These are phyloP conservation scores for Hypoxylon sp. DNA, from an alignment of 2,329 filamentous ascomycete genomes.

Conservation along the genomic window DNA sequence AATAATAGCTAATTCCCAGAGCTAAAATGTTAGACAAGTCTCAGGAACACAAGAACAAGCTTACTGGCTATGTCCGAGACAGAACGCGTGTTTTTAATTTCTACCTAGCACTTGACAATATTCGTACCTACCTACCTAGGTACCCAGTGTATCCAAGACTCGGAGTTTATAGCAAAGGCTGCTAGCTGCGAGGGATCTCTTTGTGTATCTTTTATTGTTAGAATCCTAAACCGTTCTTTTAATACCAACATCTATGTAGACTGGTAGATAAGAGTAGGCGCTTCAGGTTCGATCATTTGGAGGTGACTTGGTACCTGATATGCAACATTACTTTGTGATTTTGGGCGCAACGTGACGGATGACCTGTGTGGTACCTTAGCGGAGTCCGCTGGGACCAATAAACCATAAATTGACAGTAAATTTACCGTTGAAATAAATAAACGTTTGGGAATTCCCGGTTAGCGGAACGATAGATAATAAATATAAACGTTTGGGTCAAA, in stretches of 20 bases:
- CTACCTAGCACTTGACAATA: not conserved
- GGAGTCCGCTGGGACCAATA: too few species aligned
- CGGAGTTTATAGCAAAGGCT: too few species aligned
- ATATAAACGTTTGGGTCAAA: too few species aligned
- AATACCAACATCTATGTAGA: not conserved
- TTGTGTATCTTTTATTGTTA: not conserved
- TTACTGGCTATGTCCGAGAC: slow-evolving; percentile 21
- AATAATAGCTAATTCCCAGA: slow-evolving; percentile 18
- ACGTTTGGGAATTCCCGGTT: too few species aligned
- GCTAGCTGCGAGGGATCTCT: too few species aligned
- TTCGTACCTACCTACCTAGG: too few species aligned
- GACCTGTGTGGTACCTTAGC: not conserved
- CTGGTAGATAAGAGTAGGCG: too few species aligned
- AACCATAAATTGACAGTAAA: too few species aligned
- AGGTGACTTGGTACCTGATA: not conserved
- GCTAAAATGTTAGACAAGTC: slow-evolving; percentile 23
- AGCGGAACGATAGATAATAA: too few species aligned
- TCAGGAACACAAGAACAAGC: slow-evolving; percentile 24
- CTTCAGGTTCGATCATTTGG: not conserved
- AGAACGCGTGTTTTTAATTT: slow-evolving; percentile 22
- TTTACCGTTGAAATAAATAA: too few species aligned
- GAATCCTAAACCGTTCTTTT: not conserved
- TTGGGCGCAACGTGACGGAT: slow-evolving; percentile 34
- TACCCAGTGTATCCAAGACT: too few species aligned
- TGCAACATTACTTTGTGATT: slow-evolving; percentile 28